Evolutionary conservation across 1,139 yeast species (phyloP), one percentile per base, ranked within the genome.

Genomic region (Suhomyces yuchorum): DNA sequence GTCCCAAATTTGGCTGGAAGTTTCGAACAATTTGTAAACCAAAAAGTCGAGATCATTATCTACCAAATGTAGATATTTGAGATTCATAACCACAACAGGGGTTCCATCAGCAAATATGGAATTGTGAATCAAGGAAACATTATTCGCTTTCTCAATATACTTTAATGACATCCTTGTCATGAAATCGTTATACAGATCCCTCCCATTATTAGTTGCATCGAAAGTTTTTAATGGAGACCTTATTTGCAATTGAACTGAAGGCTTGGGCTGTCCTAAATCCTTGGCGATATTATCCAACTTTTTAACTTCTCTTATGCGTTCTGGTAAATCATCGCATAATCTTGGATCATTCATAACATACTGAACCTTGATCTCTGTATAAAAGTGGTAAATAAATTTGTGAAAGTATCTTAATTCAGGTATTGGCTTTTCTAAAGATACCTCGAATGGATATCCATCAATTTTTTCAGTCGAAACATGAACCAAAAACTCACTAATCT

Each of bases 1-100:
- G 19, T 84, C 83, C 96, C 96, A 88, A 43, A 87, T 77, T 59
- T 85, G 87, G 49, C 85, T 78, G 15, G 87, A 80, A 9, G 84
- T 77, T 57, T 87, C 93, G 52, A 87, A 77, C 19, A 85, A 61
- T 54, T 85, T 77, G 63, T 80, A 89, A 9, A 83, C 70, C 38
- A 85, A 68, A 8, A 80, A 68, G 42, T 85, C 85, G 1, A 79
- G 66, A 50, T 85, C 88, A 42, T 73, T 58, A 9, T 73, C 71
- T 11, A 78, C 65, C 42, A 71, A 59, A 41, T 66, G 63, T 55
- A 81, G 65, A 51, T 74, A 68, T 39, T 69, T 62, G 49, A 80
- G 71, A 37, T 83, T 79, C 14, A 87, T 61, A 1, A 86, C 82
- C 20, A 88, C 69, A 20, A 84, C 75, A 0, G 96, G 96, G 0